Base-by-base conservation (phyloP, 140 eudicot species). In the Stevia rebaudiana region DNA sequence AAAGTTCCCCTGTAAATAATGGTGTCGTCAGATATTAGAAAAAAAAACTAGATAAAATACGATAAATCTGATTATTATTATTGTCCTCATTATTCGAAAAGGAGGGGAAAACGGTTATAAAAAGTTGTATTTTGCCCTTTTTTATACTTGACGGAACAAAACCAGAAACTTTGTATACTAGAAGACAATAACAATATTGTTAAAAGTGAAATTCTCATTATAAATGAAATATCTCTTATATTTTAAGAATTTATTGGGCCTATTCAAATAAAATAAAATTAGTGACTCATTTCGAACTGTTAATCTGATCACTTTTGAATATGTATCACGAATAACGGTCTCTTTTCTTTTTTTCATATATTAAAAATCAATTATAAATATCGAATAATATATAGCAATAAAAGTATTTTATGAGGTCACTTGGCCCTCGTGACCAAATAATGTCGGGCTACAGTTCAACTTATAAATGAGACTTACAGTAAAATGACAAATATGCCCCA, bases 81-180 rank as follows among this genome's bases (percentile, higher is more conserved):
- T 7, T 51, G 25, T 66, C 21, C 9, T 52, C 13, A 8, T 18
- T 2, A 0, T 11, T 15, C 33, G 2, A 3, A 48, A 65, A 35
- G 18, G 6, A 17, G 13, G 24, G 8, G 12, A 56, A 72, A 40
- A 33, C 11, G 28, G 18, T 57, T 40, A 8, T 8, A 49, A 65
- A 72, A 49, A 66, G 76, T 48, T 66, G 57, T 28, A 48, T 40
- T 41, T 67, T 33, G 4, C 7, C 4, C 7, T 1, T 33, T 33
- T 62, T 55, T 22, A 17, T 48, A 43, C 19, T 15, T 70, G 64
- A 67, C 46, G 44, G 44, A 73, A 73, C 65, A 71, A 67, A 55
- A 36, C 44, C 49, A 43, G 65, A 74, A 69, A 76, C 70, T 81
- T 69, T 78, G 68, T 70, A 65, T 52, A 69, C 54, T 52, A 64